Base-by-base conservation (phyloP, 1,284 basidiomycete species). In the Sanguinoderma infundibulare region DNA sequence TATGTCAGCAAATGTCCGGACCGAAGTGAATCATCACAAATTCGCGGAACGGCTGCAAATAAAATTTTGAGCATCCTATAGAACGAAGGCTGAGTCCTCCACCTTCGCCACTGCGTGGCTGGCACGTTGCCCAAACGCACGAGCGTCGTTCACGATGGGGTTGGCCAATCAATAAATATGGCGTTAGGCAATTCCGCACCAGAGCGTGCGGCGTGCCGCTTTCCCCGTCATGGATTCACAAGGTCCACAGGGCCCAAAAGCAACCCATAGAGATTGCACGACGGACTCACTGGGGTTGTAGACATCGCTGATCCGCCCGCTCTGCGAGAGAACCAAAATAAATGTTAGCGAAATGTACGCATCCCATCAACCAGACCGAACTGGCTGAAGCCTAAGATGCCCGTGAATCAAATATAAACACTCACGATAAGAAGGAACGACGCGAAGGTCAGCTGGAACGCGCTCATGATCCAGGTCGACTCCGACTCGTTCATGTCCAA, bases 381-480 rank as follows among this genome's bases (percentile, higher is more conserved):
- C n/a, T 9, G 32, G n/a, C n/a, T 34, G 30, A 15, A 10, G 12
- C n/a, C 30, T n/a, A 28, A 15, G 24, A 9, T 36, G 35, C 35
- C 35, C 35, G 35, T 8, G 8, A 39, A n/a, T n/a, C 17, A 24
- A 15, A 14, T 24, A 22, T 3, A 2, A 2, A 20, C 20, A 69
- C 73, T 66, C 57, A 74, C 73, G 40, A 74, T 73, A 35, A 74
- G 69, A 14, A 74, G 63, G 51, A 74, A 74, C 1, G 72, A 73
- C 17, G 73, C 72, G 61, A 74, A 74, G 10, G 73, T 74, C 38
- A 74, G 69, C 58, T 74, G 73, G 59, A 73, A 74, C 44, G 72
- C 73, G 62, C 70, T 72, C 57, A 74, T 73, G 59, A 74, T 69
- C 73, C 73, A 74, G 10, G 73, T 73, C 38, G 73, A 69, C 59